Evolutionary conservation across 208 protist genomes (phyloP), one percentile per base, ranked within the genome.

Genomic region (Wallacemonas sp.): DNA sequence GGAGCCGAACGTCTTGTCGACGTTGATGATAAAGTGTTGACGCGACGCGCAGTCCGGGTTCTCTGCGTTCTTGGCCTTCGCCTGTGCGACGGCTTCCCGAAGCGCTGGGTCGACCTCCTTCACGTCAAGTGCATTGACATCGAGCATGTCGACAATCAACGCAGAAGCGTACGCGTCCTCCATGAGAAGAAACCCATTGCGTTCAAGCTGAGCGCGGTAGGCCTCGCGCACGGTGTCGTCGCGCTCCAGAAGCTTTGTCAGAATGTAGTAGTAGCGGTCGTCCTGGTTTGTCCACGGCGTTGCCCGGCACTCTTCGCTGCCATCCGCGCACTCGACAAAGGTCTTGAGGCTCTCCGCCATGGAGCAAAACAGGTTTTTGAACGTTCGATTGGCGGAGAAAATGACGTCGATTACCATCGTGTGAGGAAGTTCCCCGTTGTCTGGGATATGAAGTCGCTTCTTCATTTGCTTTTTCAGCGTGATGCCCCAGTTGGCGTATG

Each of bases 1-100:
- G 1, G 81, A 75, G 8, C 85, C 87, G 66, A 96, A 96, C 15
- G 85, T 85, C 52, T 91, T 89, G 81, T 93, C 90, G 21, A 93
- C 75, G 65, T 96, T 96, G 71, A 96, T 76, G 59, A 96, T 89
- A 36, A 93, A 91, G 54, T 79, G 73, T 26, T 24, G 29, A 19
- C 59, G 72, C 19, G 57, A 64, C 8, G 62, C 67, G 13, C 34
- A 30, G 17, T 6, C 32, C 3, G 50, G 17, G 17, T 26, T 38
- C 12, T 13, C 21, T 30, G 21, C 53, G 34, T 58, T 46, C 15
- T 36, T 33, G 17, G 36, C 29, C 39, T 68, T 55, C n/a, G 63
- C 41, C 36, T 32, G 50, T n/a, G 19, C 30, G 3, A 57, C 68
- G 15, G 39, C 58, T 26, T 37, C 6, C 12, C 64, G 78, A 12